Base-by-base conservation (phyloP, 495 filamentous ascomycete species). In the Aspergillus baeticus region DNA sequence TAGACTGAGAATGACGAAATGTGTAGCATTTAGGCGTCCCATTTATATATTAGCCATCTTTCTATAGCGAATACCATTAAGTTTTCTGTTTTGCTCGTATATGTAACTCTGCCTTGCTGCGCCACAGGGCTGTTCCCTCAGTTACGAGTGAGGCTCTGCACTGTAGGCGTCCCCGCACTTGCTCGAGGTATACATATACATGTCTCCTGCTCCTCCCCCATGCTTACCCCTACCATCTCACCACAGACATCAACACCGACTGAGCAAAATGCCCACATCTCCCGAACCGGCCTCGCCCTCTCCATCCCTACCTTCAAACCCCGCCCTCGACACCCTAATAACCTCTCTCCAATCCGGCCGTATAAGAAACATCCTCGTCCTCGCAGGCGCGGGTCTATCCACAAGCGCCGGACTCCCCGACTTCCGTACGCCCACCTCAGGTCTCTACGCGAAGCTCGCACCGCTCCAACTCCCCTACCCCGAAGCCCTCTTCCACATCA, bases 361-460 rank as follows among this genome's bases (percentile, higher is more conserved):
- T 31, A 55, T 47, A 15, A 69, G 20, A 0, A 55, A 54, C 13
- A 66, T 71, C 14, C 60, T 70, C 36, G 58, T 63, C 41, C 42
- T 70, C 13, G 39, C 57, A 0, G 69, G 69, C 42, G 69, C 69
- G 10, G 69, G 68, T 5, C 69, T 70, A 47, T 70, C 68, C n/a
- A 92, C 88, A 4, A 82, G 84, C 13, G 81, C 90, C 7, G 88
- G 88, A 18, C 88, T 91, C 54, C 89, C 89, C 35, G 89, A 92
- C 62, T 92, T 93, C 65, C 78, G 89, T 46, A 85, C 87, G 10
- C 87, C 88, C 58, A 82, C 79, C 43, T 89, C 78, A 2, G 89
- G 89, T 10, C 79, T 92, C 42, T 97, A 96, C 72, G 84, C 85
- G 65, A 92, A 91, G 64, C 84, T 96, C 8, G 84, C 86, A 10